Percentiles rank a stretch among this genome's conserved stretches.
phyloP scores from a whole-genome alignment of 2,329 filamentous ascomycete species.

The Fusarium marasasianum region DNA sequence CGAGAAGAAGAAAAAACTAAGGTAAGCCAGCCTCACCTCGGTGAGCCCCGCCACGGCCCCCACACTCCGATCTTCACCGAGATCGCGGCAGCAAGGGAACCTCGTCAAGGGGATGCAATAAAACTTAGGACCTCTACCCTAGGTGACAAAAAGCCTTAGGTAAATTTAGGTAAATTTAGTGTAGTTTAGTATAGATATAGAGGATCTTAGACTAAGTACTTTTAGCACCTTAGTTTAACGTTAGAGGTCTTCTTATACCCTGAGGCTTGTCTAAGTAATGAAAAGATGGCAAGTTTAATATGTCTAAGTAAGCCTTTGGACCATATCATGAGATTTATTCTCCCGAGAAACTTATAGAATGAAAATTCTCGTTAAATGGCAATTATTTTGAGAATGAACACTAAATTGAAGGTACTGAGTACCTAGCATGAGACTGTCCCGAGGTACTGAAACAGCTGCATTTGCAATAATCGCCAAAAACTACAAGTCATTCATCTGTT shows the following conservation, averaged over 20 bases:
- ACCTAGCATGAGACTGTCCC: background rate
- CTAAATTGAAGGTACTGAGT: background rate
- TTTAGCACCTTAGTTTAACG: too few relatives aligned
- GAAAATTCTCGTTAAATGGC: too few relatives aligned
- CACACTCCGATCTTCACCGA: slow-evolving; percentile 31
- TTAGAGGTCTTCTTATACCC: too few relatives aligned
- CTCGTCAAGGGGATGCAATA: too few relatives aligned
- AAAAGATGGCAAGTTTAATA: background rate
- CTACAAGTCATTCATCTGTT: background rate
- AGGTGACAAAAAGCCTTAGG: too few relatives aligned
- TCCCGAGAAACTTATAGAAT: background rate
- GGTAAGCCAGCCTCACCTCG: slow-evolving; percentile 37
- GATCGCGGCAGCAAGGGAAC: background rate
- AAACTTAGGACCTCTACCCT: too few relatives aligned
- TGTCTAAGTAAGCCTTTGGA: background rate
- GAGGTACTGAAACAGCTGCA: background rate
- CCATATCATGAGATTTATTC: background rate
- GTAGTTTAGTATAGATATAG: too few relatives aligned
- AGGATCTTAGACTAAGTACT: too few relatives aligned
- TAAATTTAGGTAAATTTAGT: too few relatives aligned
- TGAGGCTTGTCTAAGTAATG: background rate
- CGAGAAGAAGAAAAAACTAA: slow-evolving; percentile 39
- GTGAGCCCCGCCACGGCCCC: slow-evolving; percentile 44
- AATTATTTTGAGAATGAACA: background rate
- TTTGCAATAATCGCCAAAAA: background rate